These are phyloP conservation scores for Rhodotorula kratochvilovae DNA, from an alignment of 768 basidiomycete species.

Conservation along the genomic window DNA sequence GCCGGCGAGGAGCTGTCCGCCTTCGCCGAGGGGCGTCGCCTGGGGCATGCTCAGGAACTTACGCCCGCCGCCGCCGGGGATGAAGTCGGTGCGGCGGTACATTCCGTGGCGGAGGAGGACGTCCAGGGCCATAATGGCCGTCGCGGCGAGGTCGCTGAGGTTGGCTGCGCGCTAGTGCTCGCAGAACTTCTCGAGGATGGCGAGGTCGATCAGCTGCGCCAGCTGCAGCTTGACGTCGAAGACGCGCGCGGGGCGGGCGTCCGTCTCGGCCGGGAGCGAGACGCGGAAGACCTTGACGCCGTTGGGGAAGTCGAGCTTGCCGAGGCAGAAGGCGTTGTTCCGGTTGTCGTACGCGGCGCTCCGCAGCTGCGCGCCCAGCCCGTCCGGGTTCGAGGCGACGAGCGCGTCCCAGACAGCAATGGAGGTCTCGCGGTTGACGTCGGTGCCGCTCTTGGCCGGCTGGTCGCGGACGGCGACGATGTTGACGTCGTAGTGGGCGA, in stretches of 20 bases:
- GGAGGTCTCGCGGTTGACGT: slow-evolving; percentile 9
- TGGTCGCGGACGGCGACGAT: neutral
- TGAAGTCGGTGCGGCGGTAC: slow-evolving; percentile 5
- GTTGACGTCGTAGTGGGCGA: slow-evolving; percentile 22
- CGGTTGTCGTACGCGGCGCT: slow-evolving; percentile 22
- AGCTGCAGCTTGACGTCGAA: slow-evolving; percentile 33
- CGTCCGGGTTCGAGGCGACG: slow-evolving; percentile 12
- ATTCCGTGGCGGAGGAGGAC: slow-evolving; percentile 27
- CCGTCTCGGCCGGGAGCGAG: slow-evolving; percentile 20
- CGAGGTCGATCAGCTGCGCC: slow-evolving; percentile 30
- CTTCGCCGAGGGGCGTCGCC: slow-evolving; percentile 19
- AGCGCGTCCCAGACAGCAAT: slow-evolving; percentile 30
- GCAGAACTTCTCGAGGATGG: slow-evolving; percentile 16
- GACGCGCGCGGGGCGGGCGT: neutral
- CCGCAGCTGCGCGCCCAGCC: neutral
- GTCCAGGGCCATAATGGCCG: slow-evolving; percentile 30
- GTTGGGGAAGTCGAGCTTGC: neutral
- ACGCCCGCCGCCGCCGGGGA: slow-evolving; percentile 23
- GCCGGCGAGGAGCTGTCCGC: slow-evolving; percentile 24
- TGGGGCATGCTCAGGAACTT: slow-evolving; percentile 22
- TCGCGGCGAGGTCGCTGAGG: slow-evolving; percentile 14
- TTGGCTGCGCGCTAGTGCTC: neutral
- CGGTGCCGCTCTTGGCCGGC: neutral
- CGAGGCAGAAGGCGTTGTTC: slow-evolving; percentile 27
- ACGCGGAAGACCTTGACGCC: slow-evolving; percentile 19